Evolutionary conservation across 1,284 basidiomycete genomes (phyloP), one percentile per base, ranked within the genome.

Genomic region (Cutaneotrichosporon mucoides): DNA sequence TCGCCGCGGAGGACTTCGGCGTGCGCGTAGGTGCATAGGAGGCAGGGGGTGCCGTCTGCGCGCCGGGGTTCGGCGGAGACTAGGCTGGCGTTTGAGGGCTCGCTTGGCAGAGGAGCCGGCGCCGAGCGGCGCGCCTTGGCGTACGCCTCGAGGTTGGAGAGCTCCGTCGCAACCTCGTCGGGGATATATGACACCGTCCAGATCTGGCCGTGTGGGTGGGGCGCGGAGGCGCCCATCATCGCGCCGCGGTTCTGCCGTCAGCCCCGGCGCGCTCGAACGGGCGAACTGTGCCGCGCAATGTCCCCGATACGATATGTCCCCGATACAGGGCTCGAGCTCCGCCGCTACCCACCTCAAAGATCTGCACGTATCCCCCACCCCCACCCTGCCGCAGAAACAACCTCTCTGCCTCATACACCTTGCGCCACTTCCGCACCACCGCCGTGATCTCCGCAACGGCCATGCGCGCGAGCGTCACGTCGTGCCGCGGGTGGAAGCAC

Each of bases 151-250:
- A 92, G 77, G 48, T 84, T 85, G 0, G 68, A 68, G 4, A 91
- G 78, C 70, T 91, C 89, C 53, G 79, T 84, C 4, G 84, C 81
- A 0, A 88, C 86, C 49, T 89, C 77, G 9, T 86, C 84, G 1
- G 92, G 92, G 5, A 92, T 79, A 38, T 82, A 83, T 2, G 88
- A 90, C 5, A 89, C 77, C 1, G 88, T 89, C 91, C 92, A 95
- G 12, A 88, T 85, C 78, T 97, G 94, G 11, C 92, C 91, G 74
- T 97, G 94, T 0, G 94, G 92, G 72, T 97, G 94, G 16, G 93
- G 92, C 70, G 96, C 97, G 9, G 89, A 92, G 72, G 92, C 95
- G 7, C 94, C 94, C 94, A 97, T 96, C 80, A 93, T 92, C 2
- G 87, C 80, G 6, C 93, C 94, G 77, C 95, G 95, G 79, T 96